Evolutionary conservation across 495 filamentous ascomycete species (phyloP).

Genomic region (Trichoderma asperelloides): DNA sequence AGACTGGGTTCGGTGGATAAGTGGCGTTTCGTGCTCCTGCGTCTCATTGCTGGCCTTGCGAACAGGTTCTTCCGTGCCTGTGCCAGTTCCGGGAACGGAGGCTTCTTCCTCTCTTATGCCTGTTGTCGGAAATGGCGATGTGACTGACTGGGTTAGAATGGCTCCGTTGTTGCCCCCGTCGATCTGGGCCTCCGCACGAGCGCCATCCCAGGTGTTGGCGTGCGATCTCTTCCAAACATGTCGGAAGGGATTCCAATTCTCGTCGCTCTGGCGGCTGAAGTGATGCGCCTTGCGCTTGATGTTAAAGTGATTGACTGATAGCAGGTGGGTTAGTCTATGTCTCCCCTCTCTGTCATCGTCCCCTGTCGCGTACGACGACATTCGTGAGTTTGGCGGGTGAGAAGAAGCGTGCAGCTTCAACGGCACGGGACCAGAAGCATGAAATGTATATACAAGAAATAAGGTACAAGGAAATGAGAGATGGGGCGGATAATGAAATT

Average conservation of each 20-base stretch:
- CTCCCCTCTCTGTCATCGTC: background rate
- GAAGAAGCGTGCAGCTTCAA: conserved; percentile 4
- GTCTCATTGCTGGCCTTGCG: background rate
- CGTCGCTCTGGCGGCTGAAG: conserved; percentile 21
- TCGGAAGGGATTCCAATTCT: conserved; percentile 26
- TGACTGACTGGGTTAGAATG: background rate
- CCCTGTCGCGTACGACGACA: background rate
- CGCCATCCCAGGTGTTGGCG: conserved; percentile 14
- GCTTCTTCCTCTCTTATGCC: background rate
- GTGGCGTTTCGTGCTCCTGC: background rate
- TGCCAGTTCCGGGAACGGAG: background rate
- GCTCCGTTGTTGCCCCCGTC: conserved; percentile 8
- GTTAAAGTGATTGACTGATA: conserved; percentile 26
- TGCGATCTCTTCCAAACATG: conserved; percentile 15
- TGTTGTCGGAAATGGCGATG: background rate
- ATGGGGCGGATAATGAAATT: background rate
- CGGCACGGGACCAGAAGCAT: background rate
- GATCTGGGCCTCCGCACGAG: conserved; percentile 3
- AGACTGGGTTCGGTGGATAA: background rate
- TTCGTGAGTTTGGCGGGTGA: background rate
- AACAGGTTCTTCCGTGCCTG: background rate
- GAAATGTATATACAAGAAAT: background rate
- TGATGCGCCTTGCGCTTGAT: conserved; percentile 25
- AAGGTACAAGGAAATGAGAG: background rate
- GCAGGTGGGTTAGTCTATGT: background rate